Conservation (phyloP, 306 rosid species). For the Cucurbita pepo region DNA sequence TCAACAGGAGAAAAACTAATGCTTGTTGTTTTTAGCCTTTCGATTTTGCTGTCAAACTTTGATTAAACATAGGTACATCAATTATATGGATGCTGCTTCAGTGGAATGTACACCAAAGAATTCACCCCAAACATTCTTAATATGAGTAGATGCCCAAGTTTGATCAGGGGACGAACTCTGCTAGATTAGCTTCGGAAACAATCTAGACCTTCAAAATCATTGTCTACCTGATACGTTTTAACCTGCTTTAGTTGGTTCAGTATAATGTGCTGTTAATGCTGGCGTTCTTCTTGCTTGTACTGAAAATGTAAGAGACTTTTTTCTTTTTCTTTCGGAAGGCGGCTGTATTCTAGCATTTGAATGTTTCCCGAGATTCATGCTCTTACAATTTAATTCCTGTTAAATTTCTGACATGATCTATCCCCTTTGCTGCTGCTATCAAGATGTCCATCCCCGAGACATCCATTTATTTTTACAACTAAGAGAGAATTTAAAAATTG, state of each 20-base stretch:
- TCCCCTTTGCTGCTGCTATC: background rate
- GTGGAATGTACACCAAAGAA: slow-evolving; percentile 50
- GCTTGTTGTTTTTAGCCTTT: background rate
- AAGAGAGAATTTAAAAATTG: background rate
- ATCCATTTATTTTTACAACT: background rate
- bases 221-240: background rate
- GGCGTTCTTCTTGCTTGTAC: background rate
- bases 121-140: slow-evolving; percentile 22
- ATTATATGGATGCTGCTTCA: slow-evolving; percentile 82
- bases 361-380: background rate
- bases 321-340: background rate
- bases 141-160: background rate
- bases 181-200: background rate
- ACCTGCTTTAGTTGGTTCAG: background rate
- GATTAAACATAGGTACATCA: slow-evolving; percentile 45
- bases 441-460: background rate
- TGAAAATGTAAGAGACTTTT: background rate
- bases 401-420: background rate
- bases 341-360: background rate
- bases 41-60: background rate
- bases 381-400: background rate
- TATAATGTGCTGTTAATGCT: background rate
- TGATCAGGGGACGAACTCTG: background rate
- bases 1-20: background rate
- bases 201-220: background rate